A percentile compares a stretch with the other conserved stretches of the same genome.
These are phyloP conservation scores for Diplodia mutila DNA, from an alignment of 2,329 filamentous ascomycete species.

Conservation along the genomic window DNA sequence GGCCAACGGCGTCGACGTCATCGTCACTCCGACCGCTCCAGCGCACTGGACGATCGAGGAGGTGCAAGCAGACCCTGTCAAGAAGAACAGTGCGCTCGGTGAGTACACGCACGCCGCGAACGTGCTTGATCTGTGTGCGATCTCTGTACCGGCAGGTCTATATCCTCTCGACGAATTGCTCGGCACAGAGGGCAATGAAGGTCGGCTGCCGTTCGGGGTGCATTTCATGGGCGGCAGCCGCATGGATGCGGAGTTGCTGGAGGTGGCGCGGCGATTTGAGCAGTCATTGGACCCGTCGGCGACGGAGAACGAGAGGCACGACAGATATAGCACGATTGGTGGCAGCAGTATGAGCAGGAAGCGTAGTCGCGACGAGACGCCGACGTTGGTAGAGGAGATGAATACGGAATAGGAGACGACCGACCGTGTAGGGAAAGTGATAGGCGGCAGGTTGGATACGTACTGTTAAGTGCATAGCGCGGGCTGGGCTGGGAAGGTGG, in stretches of 20 bases:
- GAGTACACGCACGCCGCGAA: conserved; percentile 65
- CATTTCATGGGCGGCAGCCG: conserved; percentile 45
- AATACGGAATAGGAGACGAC: conserved; percentile 18
- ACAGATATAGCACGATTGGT: background rate
- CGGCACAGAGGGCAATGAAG: conserved; percentile 33
- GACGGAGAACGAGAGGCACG: background rate
- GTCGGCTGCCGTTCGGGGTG: conserved; percentile 46
- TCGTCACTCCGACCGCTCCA: conserved; percentile 59
- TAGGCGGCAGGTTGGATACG: background rate
- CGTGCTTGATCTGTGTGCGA: conserved; percentile 57
- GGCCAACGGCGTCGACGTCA: conserved; percentile 36
- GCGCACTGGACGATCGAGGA: conserved; percentile 56
- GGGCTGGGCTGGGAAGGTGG: background rate
- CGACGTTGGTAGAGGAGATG: conserved; percentile 15
- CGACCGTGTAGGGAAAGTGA: background rate
- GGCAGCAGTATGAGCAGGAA: conserved; percentile 10
- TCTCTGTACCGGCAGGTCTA: conserved; percentile 54
- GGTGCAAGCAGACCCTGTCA: conserved; percentile 56
- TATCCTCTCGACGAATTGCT: conserved; percentile 38
- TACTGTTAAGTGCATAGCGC: conserved; percentile 10
- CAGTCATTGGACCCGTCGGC: conserved; percentile 22
- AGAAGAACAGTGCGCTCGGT: conserved; percentile 54
- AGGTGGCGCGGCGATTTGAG: conserved; percentile 43
- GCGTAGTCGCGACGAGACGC: conserved; percentile 18
- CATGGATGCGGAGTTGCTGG: conserved; percentile 45